Base-by-base conservation (phyloP, 2,329 filamentous ascomycete genomes). In the Ilyonectria sp. region DNA sequence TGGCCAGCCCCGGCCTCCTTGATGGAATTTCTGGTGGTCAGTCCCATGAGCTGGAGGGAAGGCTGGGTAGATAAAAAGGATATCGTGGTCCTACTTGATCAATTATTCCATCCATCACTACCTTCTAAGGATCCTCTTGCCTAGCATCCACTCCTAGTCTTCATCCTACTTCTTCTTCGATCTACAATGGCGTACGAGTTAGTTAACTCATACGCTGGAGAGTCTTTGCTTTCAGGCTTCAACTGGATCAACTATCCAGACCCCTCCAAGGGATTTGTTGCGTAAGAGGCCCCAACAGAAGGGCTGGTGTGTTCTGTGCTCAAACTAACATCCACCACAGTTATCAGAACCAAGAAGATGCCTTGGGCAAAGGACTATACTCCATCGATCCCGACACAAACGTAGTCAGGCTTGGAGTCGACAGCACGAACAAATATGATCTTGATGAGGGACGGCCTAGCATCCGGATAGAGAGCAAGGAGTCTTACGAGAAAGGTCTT, bases 181-280 rank as follows among this genome's bases (percentile, higher is more conserved):
- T 63, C 56, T 53, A 62, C 29, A 52, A 81, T 82, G 80, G 72
- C 78, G 26, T 87, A 87, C 74, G 78, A 81, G 37, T 75, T 87
- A 55, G 75, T 77, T 11, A 80, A 78, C 63, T 85, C 80, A 23
- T 87, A 85, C 60, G 77, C 78, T 21, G 82, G 83, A 50, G 78
- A 81, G 53, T 80, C 82, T 59, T 79, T 87, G 53, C 78, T 87
- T 63, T 80, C 78, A 49, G 80, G 80, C 65, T 89, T 89, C 76
- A 82, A 80, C 69, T 89, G 87, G 78, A 83, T 84, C 67, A 83
- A 84, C 17, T 82, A 80, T 2, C 57, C 70, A 5, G 92, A 94
- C 73, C 90, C 88, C 1, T 93, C 89, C 11, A 80, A 90, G 69
- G 92, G 92, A 50, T 93, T 87, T 74, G 92, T 94, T 29, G 80